phyloP scores from a whole-genome alignment of 768 basidiomycete genomes.

The Serendipita sp. region DNA sequence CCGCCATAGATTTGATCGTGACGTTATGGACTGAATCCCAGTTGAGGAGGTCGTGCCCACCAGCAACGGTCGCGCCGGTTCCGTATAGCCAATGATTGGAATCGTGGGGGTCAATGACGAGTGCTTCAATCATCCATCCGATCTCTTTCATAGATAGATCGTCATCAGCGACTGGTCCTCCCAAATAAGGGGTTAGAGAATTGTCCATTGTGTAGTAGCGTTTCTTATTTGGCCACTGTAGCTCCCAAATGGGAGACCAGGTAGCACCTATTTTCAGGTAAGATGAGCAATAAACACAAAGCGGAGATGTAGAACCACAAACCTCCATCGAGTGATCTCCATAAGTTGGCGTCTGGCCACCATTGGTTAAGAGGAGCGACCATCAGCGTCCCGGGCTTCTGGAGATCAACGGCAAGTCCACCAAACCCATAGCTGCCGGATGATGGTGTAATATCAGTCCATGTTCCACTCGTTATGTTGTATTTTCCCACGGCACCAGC shows the following conservation, averaged over 20 bases:
- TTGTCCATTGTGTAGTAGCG: constrained; percentile 39
- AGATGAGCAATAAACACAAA: too few relatives aligned
- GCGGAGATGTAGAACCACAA: too few relatives aligned
- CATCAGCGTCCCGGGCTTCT: constrained; percentile 49
- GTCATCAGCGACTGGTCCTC: constrained; percentile 14
- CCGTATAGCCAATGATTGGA: constrained; percentile 60
- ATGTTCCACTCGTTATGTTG: constrained; percentile 33
- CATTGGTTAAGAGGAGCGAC: constrained; percentile 40
- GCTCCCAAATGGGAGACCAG: constrained; percentile 27
- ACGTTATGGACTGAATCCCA: constrained; percentile 49
- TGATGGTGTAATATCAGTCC: constrained; percentile 50
- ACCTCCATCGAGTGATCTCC: constrained; percentile 42
- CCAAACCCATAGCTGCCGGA: constrained; percentile 9
- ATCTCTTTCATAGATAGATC: constrained; percentile 20
- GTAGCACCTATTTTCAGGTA: constrained; percentile 17
- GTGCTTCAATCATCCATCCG: constrained; percentile 56
- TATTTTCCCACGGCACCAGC: constrained; percentile 9
- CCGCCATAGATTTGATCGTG: constrained; percentile 40
- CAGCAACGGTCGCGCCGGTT: constrained; percentile 48
- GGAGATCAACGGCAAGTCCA: constrained; percentile 42
- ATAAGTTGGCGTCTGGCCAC: constrained; percentile 46
- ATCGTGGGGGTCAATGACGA: constrained; percentile 34
- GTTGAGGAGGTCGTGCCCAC: constrained; percentile 37
- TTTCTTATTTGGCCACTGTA: constrained; percentile 10
- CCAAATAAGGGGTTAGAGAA: constrained; percentile 43